phyloP scores from a whole-genome alignment of 1,284 basidiomycete genomes.

The Phenoliferia sp. region DNA sequence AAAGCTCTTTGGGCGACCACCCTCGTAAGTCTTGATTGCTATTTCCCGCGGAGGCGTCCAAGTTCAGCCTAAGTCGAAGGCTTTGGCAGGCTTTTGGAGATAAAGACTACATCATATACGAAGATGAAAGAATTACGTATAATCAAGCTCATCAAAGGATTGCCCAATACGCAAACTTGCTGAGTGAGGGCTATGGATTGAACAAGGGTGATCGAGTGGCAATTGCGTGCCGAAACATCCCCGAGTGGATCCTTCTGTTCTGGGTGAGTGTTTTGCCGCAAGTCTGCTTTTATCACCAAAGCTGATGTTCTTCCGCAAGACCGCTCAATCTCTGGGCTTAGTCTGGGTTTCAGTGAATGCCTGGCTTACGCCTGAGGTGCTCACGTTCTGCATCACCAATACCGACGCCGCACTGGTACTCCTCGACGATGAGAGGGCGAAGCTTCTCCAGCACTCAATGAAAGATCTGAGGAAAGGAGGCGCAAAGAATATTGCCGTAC shows the following conservation, averaged over 20 bases:
- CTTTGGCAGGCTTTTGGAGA: conserved; percentile 42
- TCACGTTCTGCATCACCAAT: conserved; percentile 53
- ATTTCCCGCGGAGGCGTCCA: neutral
- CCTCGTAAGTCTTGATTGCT: neutral
- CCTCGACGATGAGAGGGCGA: conserved; percentile 44
- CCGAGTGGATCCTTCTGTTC: conserved; percentile 45
- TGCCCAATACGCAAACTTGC: conserved; percentile 49
- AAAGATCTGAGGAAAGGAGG: neutral
- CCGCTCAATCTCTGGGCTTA: conserved; percentile 43
- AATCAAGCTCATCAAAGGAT: conserved; percentile 48
- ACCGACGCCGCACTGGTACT: conserved; percentile 54
- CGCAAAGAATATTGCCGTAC: conserved; percentile 45
- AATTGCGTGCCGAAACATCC: conserved; percentile 58
- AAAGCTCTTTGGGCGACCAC: conserved; percentile 50
- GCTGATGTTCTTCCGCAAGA: neutral
- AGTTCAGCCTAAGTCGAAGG: neutral
- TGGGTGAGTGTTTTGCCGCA: conserved; percentile 43
- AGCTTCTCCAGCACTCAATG: neutral
- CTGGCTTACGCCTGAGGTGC: conserved; percentile 42
- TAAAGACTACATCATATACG: conserved; percentile 54
- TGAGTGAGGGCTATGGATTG: conserved; percentile 47
- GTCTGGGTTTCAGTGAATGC: conserved; percentile 49
- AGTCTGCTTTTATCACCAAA: neutral
- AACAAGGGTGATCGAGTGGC: conserved; percentile 58
- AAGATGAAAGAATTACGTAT: conserved; percentile 50